These are phyloP conservation scores for Rhizophora mangle DNA, from an alignment of 345 rosid species.

Conservation along the genomic window DNA sequence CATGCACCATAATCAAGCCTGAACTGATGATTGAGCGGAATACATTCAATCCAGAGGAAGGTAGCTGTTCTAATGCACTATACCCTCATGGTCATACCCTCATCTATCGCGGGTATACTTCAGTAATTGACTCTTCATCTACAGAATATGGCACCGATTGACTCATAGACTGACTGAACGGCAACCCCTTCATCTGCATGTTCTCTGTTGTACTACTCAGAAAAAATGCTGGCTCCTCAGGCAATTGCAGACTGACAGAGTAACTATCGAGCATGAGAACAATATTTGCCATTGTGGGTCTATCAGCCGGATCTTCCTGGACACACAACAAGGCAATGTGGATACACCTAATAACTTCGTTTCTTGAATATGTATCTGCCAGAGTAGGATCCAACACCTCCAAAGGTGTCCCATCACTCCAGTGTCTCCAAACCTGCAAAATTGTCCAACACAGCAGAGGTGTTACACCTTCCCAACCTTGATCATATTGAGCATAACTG, in stretches of 20 bases:
- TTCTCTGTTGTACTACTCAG: constrained; percentile 8
- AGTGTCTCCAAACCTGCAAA: constrained; percentile 30
- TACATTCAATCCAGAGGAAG: too few relatives aligned
- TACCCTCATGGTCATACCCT: too few relatives aligned
- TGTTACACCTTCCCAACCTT: neutral
- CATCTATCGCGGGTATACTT: constrained; percentile 35
- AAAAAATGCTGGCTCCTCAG: constrained; percentile 37
- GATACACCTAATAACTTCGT: constrained; percentile 48
- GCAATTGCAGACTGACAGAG: constrained; percentile 38
- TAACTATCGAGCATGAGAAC: constrained; percentile 45
- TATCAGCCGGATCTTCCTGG: constrained; percentile 50
- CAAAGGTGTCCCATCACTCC: constrained; percentile 31
- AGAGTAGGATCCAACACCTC: constrained; percentile 47
- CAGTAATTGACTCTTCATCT: constrained; percentile 36
- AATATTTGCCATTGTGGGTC: constrained; percentile 47
- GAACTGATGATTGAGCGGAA: too few relatives aligned
- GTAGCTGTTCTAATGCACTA: too few relatives aligned
- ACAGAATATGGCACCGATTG: constrained; percentile 27
- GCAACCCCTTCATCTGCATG: neutral
- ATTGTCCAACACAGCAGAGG: neutral
- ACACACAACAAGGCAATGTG: constrained; percentile 62
- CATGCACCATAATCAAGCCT: too few relatives aligned
- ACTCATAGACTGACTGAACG: constrained; percentile 15
- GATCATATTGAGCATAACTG: neutral
- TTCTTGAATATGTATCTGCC: constrained; percentile 22